Evolutionary conservation across 805 yeast genomes (phyloP), one percentile per base, ranked within the genome.

Genomic region (Lipomyces sp.): DNA sequence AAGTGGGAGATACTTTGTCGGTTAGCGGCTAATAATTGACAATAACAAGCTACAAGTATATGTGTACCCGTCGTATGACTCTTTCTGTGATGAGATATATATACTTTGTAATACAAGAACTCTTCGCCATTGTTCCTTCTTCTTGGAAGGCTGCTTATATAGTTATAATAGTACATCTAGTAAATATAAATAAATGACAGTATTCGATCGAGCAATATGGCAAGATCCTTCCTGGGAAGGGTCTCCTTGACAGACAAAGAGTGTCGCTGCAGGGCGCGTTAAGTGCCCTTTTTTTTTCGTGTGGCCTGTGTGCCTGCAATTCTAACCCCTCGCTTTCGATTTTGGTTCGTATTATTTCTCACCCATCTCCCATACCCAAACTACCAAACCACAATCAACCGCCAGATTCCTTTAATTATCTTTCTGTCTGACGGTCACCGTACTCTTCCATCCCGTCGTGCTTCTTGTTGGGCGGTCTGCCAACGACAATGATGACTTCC

Each of bases 261-360:
- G 18, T 13, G 24, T 15, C 15, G 45, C 48, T 13, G 6, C 48
- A 13, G 2, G 13, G 48, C n/a, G 48, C 48, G 48, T 13, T 15
- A 15, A 42, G 7, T n/a, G 48, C 48, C 48, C 48, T 24, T 42
- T 42, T 42, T 42, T 42, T 42, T 10, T 18, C 4, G 45, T n/a
- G 48, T 37, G n/a, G 24, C 48, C 29, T 42, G 48, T 15, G 48
- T 24, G 24, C 48, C 48, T 42, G 24, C 0, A 15, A 15, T 37
- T 37, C 48, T 18, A 15, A 42, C 48, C 48, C 48, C 48, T 42
- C 48, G 48, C 48, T 24, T 42, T 42, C 48, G 42, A 42, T 13
- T 42, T 1, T n/a, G 7, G 18, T n/a, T n/a, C 24, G 18, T n/a
- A 42, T 42, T 42, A 15, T 5, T 24, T 42, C 18, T 42, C 8